These are phyloP conservation scores for Penicillium sp. DNA, from an alignment of 2,329 filamentous ascomycete genomes.

Conservation along the genomic window DNA sequence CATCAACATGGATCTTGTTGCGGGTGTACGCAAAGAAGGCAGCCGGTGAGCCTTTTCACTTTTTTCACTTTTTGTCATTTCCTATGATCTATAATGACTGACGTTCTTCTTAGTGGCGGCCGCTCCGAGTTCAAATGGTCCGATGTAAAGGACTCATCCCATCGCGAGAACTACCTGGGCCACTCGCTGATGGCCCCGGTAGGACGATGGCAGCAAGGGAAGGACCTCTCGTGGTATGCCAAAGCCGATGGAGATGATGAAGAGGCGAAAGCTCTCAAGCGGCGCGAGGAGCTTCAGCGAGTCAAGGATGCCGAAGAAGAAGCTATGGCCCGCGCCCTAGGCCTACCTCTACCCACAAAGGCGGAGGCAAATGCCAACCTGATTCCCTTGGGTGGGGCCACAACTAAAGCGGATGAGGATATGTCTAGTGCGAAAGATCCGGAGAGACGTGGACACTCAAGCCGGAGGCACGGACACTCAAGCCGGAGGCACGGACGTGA, in stretches of 20 bases:
- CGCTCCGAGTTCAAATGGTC: slow-evolving; percentile 93
- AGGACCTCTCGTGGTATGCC: slow-evolving; percentile 63
- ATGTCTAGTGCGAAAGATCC: slow-evolving; percentile 25
- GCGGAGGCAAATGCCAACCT: slow-evolving; percentile 62
- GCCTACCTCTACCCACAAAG: slow-evolving; percentile 63
- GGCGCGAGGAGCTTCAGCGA: slow-evolving; percentile 68
- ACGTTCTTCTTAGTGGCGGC: slow-evolving; percentile 59
- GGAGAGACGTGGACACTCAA: slow-evolving; percentile 18
- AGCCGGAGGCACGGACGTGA: slow-evolving; percentile 29
- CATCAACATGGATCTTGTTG: slow-evolving; percentile 72
- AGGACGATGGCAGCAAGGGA: slow-evolving; percentile 82
- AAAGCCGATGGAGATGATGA: slow-evolving; percentile 53
- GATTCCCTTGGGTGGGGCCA: slow-evolving; percentile 59
- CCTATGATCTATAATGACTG: background rate
- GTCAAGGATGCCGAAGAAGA: slow-evolving; percentile 93
- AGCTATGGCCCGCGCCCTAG: slow-evolving; percentile 76
- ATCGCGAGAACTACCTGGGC: slow-evolving; percentile 86
- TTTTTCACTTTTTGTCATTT: background rate
- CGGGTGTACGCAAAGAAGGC: slow-evolving; percentile 85
- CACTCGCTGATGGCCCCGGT: slow-evolving; percentile 90
- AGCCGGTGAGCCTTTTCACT: slow-evolving; percentile 52
- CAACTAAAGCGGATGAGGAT: slow-evolving; percentile 23
- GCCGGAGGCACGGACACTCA: slow-evolving; percentile 25
- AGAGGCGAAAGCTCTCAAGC: slow-evolving; percentile 48
- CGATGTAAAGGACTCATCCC: slow-evolving; percentile 77